Percentiles rank a stretch among this genome's conserved stretches.
Evolutionary conservation across 768 basidiomycete species (phyloP).

Genomic region (Suillus subaureus): DNA sequence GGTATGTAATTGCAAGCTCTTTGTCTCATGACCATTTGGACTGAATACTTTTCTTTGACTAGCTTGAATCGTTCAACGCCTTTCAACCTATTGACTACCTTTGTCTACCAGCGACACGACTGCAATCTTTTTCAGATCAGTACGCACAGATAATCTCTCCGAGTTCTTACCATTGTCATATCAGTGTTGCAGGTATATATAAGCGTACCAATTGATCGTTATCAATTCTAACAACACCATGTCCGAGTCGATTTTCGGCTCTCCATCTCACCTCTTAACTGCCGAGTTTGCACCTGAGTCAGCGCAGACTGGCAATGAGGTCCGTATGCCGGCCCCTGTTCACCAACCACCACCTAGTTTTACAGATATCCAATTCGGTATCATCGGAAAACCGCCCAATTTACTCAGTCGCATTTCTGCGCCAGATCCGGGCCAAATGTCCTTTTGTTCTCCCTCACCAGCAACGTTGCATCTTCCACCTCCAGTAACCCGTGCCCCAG

Average conservation of each 20-base stretch:
- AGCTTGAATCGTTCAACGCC: background rate
- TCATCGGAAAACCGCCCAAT: constrained; percentile 55
- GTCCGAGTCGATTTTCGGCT: constrained; percentile 33
- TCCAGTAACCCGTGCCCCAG: background rate
- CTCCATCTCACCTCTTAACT: constrained; percentile 26
- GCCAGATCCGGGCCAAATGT: constrained; percentile 26
- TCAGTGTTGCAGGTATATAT: background rate
- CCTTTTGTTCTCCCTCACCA: constrained; percentile 33
- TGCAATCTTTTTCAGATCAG: background rate
- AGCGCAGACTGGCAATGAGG: background rate
- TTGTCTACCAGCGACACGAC: background rate
- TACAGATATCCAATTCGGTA: constrained; percentile 48
- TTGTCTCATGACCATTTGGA: background rate
- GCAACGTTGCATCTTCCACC: constrained; percentile 17
- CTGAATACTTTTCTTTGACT: background rate
- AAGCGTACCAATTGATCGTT: background rate
- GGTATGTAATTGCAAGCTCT: background rate
- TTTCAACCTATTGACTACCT: background rate
- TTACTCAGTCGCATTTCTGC: constrained; percentile 54
- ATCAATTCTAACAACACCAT: constrained; percentile 14
- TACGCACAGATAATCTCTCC: background rate
- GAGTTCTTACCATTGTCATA: background rate
- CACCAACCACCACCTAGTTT: constrained; percentile 26
- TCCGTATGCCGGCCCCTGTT: constrained; percentile 17
- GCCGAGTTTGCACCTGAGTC: background rate